phyloP scores from a whole-genome alignment of 495 filamentous ascomycete species.

The Lasiosphaeria ovina region DNA sequence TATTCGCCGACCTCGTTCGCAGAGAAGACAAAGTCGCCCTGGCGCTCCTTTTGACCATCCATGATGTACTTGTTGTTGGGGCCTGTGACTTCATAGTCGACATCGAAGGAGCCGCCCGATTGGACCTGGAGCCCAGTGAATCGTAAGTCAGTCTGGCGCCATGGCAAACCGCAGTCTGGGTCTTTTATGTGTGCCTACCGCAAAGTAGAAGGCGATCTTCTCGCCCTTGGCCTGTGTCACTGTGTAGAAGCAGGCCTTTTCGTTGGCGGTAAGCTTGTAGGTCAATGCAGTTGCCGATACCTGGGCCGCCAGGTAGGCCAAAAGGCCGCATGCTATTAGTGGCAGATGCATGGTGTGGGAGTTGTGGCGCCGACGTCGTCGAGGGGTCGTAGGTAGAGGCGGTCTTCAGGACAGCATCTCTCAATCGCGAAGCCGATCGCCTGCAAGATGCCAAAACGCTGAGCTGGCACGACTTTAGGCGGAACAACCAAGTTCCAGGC shows the following conservation, averaged over 20 bases:
- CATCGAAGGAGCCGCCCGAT: constrained; percentile 93
- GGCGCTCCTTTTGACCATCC: constrained; percentile 86
- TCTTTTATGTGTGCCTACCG: constrained; percentile 59
- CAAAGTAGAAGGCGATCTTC: constrained; percentile 98
- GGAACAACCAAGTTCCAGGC: constrained; percentile 24
- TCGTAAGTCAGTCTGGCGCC: background rate
- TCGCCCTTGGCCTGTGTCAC: constrained; percentile 68
- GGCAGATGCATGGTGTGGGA: constrained; percentile 48
- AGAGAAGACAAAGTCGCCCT: constrained; percentile 98
- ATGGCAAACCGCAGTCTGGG: background rate
- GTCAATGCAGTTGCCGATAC: constrained; percentile 86
- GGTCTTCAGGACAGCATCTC: constrained; percentile 26
- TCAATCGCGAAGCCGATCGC: constrained; percentile 20
- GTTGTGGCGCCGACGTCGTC: constrained; percentile 12
- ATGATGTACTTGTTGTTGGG: constrained; percentile 80
- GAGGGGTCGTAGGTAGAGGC: constrained; percentile 1
- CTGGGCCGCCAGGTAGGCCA: constrained; percentile 60
- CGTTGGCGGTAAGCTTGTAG: constrained; percentile 85
- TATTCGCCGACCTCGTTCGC: constrained; percentile 92
- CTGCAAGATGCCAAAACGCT: constrained; percentile 16
- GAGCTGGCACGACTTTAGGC: constrained; percentile 12
- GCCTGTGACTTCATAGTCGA: constrained; percentile 86
- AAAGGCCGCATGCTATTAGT: constrained; percentile 51
- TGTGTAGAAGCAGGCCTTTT: constrained; percentile 93
- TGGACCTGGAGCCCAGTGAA: constrained; percentile 63